Evolutionary conservation across 2,329 filamentous ascomycete species (phyloP), one percentile per base, ranked within the genome.

Genomic region (Arthrobotrys musiformis): DNA sequence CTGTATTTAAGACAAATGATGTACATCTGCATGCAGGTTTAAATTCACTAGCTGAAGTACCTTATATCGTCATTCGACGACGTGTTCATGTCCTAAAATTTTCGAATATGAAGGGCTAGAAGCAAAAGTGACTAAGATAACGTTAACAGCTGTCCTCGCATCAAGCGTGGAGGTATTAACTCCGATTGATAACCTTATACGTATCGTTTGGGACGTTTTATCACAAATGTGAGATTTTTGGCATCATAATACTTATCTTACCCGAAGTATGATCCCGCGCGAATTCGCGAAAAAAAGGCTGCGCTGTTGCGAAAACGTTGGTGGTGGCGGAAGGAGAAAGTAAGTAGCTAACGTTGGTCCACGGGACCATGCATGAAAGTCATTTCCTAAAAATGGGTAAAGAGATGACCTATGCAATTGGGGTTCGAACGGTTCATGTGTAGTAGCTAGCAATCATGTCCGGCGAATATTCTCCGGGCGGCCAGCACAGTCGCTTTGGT

Each of bases 291-390:
- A 40, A 11, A 30, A 66, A 73, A 22, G 24, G 60, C 33, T 42
- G 48, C 22, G 6, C 7, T 17, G 64, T 52, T 44, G 37, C 22
- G 6, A 22, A 26, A 70, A n/a, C n/a, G n/a, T n/a, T n/a, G 11
- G 56, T 63, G 46, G 28, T 42, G 56, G 54, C 35, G 19, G 22
- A 48, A 48, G 17, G 42, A n/a, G n/a, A n/a, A n/a, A n/a, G n/a
- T n/a, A n/a, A n/a, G n/a, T n/a, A n/a, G n/a, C n/a, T 19, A 44
- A 44, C n/a, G n/a, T 44, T 24, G 35, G 44, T 15, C 54, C 70
- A 75, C 70, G 70, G 70, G 70, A 75, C 56, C 52, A 54, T n/a
- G n/a, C n/a, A n/a, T 62, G 63, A 56, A 44, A 40, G 26, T 75
- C 70, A 28, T 58, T 62, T n/a, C 37, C 70, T 35, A 28, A 62